These are phyloP conservation scores for Rhexocercosporidium sp. DNA, from an alignment of 2,329 filamentous ascomycete genomes.

Conservation along the genomic window DNA sequence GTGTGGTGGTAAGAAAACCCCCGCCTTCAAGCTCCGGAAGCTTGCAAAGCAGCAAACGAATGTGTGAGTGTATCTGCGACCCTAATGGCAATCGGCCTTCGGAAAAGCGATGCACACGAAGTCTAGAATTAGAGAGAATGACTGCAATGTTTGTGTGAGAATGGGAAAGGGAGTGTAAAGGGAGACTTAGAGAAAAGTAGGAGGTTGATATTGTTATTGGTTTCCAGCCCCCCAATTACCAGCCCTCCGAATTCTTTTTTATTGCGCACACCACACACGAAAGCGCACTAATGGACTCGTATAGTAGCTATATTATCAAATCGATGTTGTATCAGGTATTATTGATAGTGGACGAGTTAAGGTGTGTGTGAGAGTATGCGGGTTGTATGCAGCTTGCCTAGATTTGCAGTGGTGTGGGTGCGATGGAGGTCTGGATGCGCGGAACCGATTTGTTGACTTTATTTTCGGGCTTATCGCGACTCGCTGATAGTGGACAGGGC, in stretches of 20 bases:
- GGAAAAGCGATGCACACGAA: constrained; percentile 11
- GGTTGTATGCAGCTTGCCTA: constrained; percentile 10
- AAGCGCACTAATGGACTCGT: neutral
- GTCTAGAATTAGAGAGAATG: constrained; percentile 21
- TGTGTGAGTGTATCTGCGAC: constrained; percentile 15
- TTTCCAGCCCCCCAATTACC: constrained; percentile 10
- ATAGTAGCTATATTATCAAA: constrained; percentile 5
- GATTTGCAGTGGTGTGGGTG: constrained; percentile 11
- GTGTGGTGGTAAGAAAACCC: constrained; percentile 25
- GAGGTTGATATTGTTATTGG: constrained; percentile 25
- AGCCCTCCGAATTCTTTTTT: constrained; percentile 5
- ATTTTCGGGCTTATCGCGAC: constrained; percentile 13
- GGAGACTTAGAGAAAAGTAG: constrained; percentile 28
- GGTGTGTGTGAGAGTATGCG: constrained; percentile 2
- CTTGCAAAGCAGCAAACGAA: constrained; percentile 26
- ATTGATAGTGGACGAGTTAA: constrained; percentile 2
- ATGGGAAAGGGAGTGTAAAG: constrained; percentile 24
- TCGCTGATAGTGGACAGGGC: constrained; percentile 13
- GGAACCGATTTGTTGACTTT: constrained; percentile 12
- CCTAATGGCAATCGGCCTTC: constrained; percentile 18
- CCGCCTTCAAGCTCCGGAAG: constrained; percentile 18
- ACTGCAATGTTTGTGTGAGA: constrained; percentile 28
- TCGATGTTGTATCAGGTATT: neutral
- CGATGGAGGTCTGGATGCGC: neutral
- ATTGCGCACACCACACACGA: constrained; percentile 1